Percentiles rank a stretch among this genome's conserved stretches.
These are phyloP conservation scores for Teunomyces barrocoloradensis DNA, from an alignment of 805 yeast genomes.

Conservation along the genomic window DNA sequence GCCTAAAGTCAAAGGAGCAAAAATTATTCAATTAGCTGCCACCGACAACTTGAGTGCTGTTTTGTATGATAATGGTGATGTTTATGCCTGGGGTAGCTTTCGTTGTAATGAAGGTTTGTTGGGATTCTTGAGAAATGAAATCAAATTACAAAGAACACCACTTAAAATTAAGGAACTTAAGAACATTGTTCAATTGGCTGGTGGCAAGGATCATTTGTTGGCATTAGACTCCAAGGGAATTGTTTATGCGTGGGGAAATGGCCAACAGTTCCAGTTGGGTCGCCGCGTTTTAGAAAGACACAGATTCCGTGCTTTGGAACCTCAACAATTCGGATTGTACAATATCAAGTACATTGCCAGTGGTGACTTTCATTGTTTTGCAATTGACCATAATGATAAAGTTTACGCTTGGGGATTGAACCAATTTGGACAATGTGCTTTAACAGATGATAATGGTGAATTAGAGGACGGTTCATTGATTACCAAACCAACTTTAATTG, in stretches of 20 bases:
- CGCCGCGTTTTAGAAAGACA: conserved; percentile 79
- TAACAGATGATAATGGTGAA: conserved; percentile 54
- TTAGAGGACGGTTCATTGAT: conserved; percentile 85
- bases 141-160: conserved; percentile 66
- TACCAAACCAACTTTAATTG: conserved; percentile 70
- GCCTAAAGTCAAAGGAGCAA: conserved; percentile 42
- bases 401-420: conserved; percentile 94
- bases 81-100: conserved; percentile 98
- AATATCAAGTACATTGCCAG: conserved; percentile 78
- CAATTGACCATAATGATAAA: conserved; percentile 67
- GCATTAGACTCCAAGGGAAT: conserved; percentile 82
- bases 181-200: conserved; percentile 77
- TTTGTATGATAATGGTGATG: conserved; percentile 75
- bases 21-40: conserved; percentile 80
- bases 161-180: conserved; percentile 56
- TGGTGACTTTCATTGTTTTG: conserved; percentile 96
- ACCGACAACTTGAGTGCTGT: conserved; percentile 89
- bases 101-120: conserved; percentile 89
- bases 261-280: conserved; percentile 91
- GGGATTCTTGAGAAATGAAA: conserved; percentile 66
- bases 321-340: conserved; percentile 79
- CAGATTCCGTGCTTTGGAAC: conserved; percentile 68
- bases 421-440: conserved; percentile 95
- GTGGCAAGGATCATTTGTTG: conserved; percentile 90
- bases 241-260: conserved; percentile 97